Base-by-base conservation (phyloP, 1,139 yeast species). In the Meyerozyma sp. region DNA sequence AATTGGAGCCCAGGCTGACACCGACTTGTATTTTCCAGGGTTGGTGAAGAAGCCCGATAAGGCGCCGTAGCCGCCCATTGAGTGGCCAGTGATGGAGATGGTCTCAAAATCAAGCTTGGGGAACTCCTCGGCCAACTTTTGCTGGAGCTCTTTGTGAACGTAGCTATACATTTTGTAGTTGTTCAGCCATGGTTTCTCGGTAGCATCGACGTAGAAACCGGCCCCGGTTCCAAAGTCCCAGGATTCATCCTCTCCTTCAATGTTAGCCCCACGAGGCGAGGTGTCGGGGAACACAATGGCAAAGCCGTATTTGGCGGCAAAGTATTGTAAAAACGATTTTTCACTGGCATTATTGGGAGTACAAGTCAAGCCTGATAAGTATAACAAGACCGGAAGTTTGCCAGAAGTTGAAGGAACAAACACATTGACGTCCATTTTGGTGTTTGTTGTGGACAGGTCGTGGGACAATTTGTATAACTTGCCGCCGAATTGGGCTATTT, bases 31-130 rank as follows among this genome's bases (percentile, higher is more conserved):
- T 56, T 72, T 72, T 3, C 82, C 85, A 1, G 93, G 89, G 60
- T 86, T 81, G 51, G 74, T 78, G 45, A 93, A 68, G 61, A 79
- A 91, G 13, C 95, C 82, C 44, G 84, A 70, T 48, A 93, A 67
- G 0, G 98, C 96, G 43, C 98, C 98, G 62, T 78, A 89, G 0
- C 98, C 98, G 41, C 98, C 98, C 98, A 93, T 93, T 2, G 98
- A 93, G 63, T 93, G 98, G 38, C 98, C 98, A 9, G 94, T 82
- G 50, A 93, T 81, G 25, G 93, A 78, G 44, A 83, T 74, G 41
- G 77, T 82, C 21, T 44, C 36, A 44, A 79, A 70, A 59, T 87
- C 84, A 50, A 87, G 68, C 32, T 68, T 63, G 4, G 72, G 55
- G 54, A 74, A 85, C 39, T 76, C 68, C 16, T 58, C 48, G 8